Evolutionary conservation across 352 stramenopile species (phyloP).

Genomic region (Globisporangium megalacanthum): DNA sequence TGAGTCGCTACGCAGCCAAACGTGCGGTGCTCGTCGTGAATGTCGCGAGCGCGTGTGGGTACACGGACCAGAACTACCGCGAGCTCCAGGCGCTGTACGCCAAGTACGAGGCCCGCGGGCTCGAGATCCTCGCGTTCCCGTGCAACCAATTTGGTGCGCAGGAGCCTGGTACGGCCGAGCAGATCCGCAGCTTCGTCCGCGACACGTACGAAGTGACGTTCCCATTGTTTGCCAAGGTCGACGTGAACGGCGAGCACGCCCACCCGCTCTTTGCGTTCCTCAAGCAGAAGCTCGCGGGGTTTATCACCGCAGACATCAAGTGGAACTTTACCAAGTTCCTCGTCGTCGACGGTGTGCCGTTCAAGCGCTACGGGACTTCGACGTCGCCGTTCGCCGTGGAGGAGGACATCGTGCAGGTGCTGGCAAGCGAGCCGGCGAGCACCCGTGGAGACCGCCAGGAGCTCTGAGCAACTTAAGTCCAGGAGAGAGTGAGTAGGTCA

Average conservation of each 20-base stretch:
- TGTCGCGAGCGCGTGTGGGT: slow-evolving; percentile 73
- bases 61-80: slow-evolving; percentile 79
- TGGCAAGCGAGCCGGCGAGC: slow-evolving; percentile 10
- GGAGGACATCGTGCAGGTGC: slow-evolving; percentile 46
- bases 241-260: slow-evolving; percentile 90
- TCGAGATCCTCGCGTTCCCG: slow-evolving; percentile 92
- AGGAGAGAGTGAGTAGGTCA: no score
- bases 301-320: slow-evolving; percentile 74
- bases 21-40: slow-evolving; percentile 79
- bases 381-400: slow-evolving; percentile 67
- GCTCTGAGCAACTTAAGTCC: slow-evolving; percentile 3
- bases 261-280: slow-evolving; percentile 90
- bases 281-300: slow-evolving; percentile 59
- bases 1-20: slow-evolving; percentile 42
- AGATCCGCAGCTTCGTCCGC: slow-evolving; percentile 78
- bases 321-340: slow-evolving; percentile 91
- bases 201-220: slow-evolving; percentile 77
- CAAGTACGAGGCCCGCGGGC: slow-evolving; percentile 60
- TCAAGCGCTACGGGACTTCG: slow-evolving; percentile 63
- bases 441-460: not conserved
- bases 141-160: slow-evolving; percentile 96
- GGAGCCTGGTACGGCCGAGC: slow-evolving; percentile 63
- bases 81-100: slow-evolving; percentile 74
- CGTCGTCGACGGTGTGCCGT: slow-evolving; percentile 61
- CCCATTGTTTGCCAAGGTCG: slow-evolving; percentile 86